A percentile compares a stretch with the other conserved stretches of the same genome.
Evolutionary conservation across 2,329 filamentous ascomycete genomes (phyloP).

Genomic region (Epichloe festucae): DNA sequence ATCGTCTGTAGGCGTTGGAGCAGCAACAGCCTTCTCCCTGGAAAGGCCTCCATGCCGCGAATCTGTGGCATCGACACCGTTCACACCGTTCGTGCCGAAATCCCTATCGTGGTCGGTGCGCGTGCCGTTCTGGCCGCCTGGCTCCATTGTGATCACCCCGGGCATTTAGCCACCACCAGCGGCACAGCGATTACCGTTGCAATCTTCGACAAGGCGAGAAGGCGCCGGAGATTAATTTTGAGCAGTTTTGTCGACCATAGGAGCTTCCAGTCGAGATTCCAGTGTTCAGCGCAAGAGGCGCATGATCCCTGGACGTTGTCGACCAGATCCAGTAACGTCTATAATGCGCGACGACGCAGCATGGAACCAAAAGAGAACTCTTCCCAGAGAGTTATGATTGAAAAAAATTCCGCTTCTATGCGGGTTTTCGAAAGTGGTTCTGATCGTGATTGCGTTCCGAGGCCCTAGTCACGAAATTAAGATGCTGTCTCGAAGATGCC

Average conservation of each 20-base stretch:
- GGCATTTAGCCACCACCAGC: conserved; percentile 28
- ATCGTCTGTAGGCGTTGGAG: conserved; percentile 4
- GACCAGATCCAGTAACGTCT: neutral
- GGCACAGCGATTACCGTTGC: neutral
- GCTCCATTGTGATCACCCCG: conserved; percentile 41
- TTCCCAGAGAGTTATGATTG: neutral
- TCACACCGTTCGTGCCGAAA: conserved; percentile 28
- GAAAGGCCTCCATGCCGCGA: conserved; percentile 15
- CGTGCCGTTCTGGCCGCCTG: conserved; percentile 38
- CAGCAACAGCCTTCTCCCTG: conserved; percentile 18
- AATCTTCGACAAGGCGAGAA: neutral
- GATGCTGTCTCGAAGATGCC: neutral
- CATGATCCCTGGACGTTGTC: conserved; percentile 3
- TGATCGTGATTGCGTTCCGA: neutral
- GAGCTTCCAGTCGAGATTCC: neutral
- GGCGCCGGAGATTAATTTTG: neutral
- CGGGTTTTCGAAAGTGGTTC: neutral
- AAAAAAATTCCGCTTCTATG: neutral
- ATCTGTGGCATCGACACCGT: conserved; percentile 21
- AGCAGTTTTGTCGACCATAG: neutral
- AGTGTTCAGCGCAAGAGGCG: conserved; percentile 4
- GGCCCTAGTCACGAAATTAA: neutral
- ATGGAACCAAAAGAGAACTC: neutral
- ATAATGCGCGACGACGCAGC: neutral
- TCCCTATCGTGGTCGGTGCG: conserved; percentile 45